Base-by-base conservation (phyloP, 768 basidiomycete genomes). In the Lentinula sp. region DNA sequence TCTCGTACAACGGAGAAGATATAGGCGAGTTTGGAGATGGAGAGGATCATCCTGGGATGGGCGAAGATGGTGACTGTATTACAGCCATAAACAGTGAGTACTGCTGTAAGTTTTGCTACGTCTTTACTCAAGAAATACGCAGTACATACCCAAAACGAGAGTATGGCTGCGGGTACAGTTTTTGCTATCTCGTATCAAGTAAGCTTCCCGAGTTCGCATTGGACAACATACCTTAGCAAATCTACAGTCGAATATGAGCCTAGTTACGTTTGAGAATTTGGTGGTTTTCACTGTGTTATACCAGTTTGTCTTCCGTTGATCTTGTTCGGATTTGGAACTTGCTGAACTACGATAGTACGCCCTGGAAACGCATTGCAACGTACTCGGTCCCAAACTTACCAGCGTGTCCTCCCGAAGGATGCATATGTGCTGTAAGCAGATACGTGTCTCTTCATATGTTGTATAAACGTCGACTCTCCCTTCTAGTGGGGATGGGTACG, bases 131-230 rank as follows among this genome's bases (percentile, higher is more conserved):
- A 15, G 16, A 15, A 12, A 37, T 64, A 18, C 15, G 32, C 56
- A 80, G 79, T 81, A 20, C 79, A 81, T 61, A 74, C 79, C 3
- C 74, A 77, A 63, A 81, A 77, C 57, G 71, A 79, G 63, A 72
- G 69, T 33, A 78, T 77, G 77, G 79, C 79, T 10, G 68, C 79
- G 3, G 79, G 79, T n/a, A 77, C 78, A 8, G 73, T 71, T 1
- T 79, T 81, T 62, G 78, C 79, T 4, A 81, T 79, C 41, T 79
- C 78, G 2, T 79, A 79, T 67, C 66, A 71, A 52, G 72, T 70
- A 16, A 28, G 63, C 53, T 6, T 39, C 42, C 20, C n/a, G 33
- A 13, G 35, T 33, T 51, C 23, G 13, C 51, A 10, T 43, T 16
- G 23, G 12, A 8, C 18, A 43, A 10, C 18, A 5, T 10, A 36